Conservation (phyloP, 495 filamentous ascomycete species). For the Podospora anserina region DNA sequence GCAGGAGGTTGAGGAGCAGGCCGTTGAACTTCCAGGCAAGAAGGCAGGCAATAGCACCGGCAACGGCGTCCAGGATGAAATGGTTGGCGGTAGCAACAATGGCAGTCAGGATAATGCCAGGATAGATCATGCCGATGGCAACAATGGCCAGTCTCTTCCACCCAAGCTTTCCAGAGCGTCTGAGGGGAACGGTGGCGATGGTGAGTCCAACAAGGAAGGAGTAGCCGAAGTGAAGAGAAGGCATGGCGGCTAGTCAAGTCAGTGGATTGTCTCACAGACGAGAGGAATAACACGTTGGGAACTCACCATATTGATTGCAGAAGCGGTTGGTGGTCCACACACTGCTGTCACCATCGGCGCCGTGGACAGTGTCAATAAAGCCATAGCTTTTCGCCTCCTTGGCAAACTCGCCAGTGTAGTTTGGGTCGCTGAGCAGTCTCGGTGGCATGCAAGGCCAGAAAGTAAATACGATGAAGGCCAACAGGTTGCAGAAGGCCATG, state of each 20-base stretch:
- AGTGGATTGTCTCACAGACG: neutral
- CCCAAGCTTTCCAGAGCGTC: conserved; percentile 24
- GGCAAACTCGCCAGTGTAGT: conserved; percentile 28
- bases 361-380: conserved; percentile 75
- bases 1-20: conserved; percentile 28
- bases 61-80: conserved; percentile 68
- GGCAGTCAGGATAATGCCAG: conserved; percentile 59
- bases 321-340: conserved; percentile 74
- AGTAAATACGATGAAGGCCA: conserved; percentile 75
- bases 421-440: conserved; percentile 58
- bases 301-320: conserved; percentile 47
- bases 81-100: conserved; percentile 75
- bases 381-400: conserved; percentile 48
- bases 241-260: conserved; percentile 62
- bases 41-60: conserved; percentile 47
- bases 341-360: conserved; percentile 48
- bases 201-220: conserved; percentile 72
- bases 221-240: conserved; percentile 76
- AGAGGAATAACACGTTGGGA: neutral
- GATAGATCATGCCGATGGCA: conserved; percentile 60
- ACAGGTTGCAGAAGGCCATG: conserved; percentile 69
- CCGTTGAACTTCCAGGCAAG: conserved; percentile 32
- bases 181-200: conserved; percentile 45
- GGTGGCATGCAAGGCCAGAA: conserved; percentile 81
- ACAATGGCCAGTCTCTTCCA: conserved; percentile 36